Evolutionary conservation across 2,329 filamentous ascomycete species (phyloP).

Genomic region (Fusarium torreyae): DNA sequence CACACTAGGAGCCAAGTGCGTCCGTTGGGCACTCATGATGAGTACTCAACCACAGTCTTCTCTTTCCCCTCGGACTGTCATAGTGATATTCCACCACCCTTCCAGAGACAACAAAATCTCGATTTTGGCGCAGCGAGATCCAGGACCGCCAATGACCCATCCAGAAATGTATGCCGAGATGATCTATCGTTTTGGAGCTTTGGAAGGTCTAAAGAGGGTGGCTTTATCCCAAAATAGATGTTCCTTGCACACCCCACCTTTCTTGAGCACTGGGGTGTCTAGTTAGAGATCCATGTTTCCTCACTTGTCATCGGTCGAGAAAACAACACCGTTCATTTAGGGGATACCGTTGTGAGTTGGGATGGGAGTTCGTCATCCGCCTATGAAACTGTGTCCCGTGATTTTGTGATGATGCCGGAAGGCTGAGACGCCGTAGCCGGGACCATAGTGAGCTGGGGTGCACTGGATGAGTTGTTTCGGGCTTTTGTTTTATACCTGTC

Average conservation of each 20-base stretch:
- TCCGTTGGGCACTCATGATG: conserved; percentile 14
- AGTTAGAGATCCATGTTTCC: conserved; percentile 43
- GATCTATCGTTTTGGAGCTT: conserved; percentile 44
- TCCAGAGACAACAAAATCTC: conserved; percentile 42
- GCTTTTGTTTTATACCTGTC: conserved; percentile 1
- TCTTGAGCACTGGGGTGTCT: conserved; percentile 25
- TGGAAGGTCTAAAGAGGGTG: conserved; percentile 35
- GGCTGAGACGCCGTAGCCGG: conserved; percentile 37
- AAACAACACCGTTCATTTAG: conserved; percentile 49
- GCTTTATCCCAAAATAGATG: conserved; percentile 40
- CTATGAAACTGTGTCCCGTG: conserved; percentile 44
- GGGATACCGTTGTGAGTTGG: conserved; percentile 42
- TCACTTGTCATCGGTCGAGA: conserved; percentile 46
- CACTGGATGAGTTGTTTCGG: conserved; percentile 27
- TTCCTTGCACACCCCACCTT: conserved; percentile 5
- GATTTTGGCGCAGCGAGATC: conserved; percentile 47
- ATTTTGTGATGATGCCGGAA: conserved; percentile 41
- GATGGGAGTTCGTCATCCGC: conserved; percentile 32
- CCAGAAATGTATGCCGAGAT: conserved; percentile 30
- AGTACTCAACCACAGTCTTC: conserved; percentile 12
- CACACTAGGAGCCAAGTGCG: conserved; percentile 18
- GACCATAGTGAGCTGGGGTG: conserved; percentile 19
- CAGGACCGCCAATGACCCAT: conserved; percentile 42
- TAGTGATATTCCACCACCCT: conserved; percentile 22
- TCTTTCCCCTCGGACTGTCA: conserved; percentile 13